phyloP scores from a whole-genome alignment of 345 rosid species.

The Populus tremula region DNA sequence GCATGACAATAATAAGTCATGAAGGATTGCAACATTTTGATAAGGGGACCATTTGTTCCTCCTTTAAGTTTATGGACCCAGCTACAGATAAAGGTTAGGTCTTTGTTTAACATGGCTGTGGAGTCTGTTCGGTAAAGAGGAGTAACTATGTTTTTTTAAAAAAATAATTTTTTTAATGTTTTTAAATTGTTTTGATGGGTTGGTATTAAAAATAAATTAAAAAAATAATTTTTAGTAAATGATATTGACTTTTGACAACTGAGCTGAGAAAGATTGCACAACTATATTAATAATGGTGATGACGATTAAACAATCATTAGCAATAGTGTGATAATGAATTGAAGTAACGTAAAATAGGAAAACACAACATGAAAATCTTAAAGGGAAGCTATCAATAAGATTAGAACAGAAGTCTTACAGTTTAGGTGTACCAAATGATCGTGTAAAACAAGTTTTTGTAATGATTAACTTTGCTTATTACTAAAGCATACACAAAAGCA shows the following conservation, averaged over 20 bases:
- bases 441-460: neutral
- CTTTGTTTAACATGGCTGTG: neutral
- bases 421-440: neutral
- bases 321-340: neutral
- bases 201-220: too few species aligned
- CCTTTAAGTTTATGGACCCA: slow-evolving; percentile 14
- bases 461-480: neutral
- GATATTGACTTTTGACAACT: too few species aligned
- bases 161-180: too few species aligned
- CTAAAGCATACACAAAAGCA: slow-evolving; percentile 6
- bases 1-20: slow-evolving; percentile 36
- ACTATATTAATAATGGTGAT: too few species aligned
- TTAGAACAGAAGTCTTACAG: neutral
- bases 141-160: fast-evolving
- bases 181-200: too few species aligned
- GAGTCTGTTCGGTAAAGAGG: too few species aligned
- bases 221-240: too few species aligned
- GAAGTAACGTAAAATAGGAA: neutral
- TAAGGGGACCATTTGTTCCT: slow-evolving; percentile 37
- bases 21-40: neutral
- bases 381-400: neutral
- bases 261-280: too few species aligned
- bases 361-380: neutral
- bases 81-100: neutral
- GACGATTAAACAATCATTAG: too few species aligned